Evolutionary conservation across 2,329 filamentous ascomycete species (phyloP).

Genomic region (Venturia effusa): DNA sequence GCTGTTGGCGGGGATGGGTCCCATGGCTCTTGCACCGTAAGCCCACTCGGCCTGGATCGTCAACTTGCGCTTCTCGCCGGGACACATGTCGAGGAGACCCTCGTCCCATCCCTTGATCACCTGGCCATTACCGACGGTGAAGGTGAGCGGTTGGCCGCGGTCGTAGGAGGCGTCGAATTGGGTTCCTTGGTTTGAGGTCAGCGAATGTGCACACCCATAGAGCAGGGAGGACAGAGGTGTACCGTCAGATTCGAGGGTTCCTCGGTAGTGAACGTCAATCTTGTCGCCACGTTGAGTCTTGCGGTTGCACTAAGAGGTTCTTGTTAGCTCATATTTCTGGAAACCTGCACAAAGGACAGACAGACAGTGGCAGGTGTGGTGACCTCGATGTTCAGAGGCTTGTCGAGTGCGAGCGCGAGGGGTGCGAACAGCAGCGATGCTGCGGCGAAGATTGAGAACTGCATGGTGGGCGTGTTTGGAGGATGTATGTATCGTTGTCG

Average conservation of each 20-base stretch:
- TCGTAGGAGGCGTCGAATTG: slow-evolving; percentile 53
- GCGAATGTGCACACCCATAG: not conserved
- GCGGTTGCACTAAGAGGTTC: slow-evolving; percentile 50
- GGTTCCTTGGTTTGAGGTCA: slow-evolving; percentile 47
- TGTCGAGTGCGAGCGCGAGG: slow-evolving; percentile 40
- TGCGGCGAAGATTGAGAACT: slow-evolving; percentile 9
- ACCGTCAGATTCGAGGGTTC: slow-evolving; percentile 64
- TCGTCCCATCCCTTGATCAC: slow-evolving; percentile 98
- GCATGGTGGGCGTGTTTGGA: slow-evolving; percentile 1
- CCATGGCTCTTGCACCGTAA: slow-evolving; percentile 68
- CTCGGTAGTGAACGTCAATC: slow-evolving; percentile 80
- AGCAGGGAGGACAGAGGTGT: slow-evolving; percentile 37
- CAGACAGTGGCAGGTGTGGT: slow-evolving; percentile 50
- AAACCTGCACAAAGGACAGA: not conserved
- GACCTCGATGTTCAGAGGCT: slow-evolving; percentile 65
- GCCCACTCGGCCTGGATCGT: slow-evolving; percentile 82
- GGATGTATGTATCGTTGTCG: not conserved
- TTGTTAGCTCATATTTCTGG: not conserved
- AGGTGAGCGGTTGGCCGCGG: slow-evolving; percentile 64
- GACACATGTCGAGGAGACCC: slow-evolving; percentile 87
- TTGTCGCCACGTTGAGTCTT: slow-evolving; percentile 61
- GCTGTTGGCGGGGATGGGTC: slow-evolving; percentile 75
- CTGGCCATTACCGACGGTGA: slow-evolving; percentile 69
- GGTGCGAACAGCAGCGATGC: slow-evolving; percentile 18
- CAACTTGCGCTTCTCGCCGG: slow-evolving; percentile 84